Conservation (phyloP, 352 stramenopile species). For the Phytophthora pseudosyringae region DNA sequence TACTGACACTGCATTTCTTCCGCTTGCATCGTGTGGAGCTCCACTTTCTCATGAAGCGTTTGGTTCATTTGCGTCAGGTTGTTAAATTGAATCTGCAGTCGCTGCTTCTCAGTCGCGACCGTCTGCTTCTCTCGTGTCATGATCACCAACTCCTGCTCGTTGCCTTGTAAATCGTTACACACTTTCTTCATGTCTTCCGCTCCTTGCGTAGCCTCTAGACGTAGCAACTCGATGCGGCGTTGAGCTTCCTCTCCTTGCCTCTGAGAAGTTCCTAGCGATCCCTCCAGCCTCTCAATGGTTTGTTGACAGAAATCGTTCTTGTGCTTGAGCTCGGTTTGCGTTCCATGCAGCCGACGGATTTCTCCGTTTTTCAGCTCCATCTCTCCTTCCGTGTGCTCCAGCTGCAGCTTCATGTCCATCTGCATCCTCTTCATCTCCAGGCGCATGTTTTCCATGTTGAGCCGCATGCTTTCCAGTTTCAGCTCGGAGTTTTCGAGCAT, state of each 20-base stretch:
- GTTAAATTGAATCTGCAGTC: slow-evolving; percentile 58
- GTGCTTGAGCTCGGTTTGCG: slow-evolving; percentile 59
- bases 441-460: slow-evolving; percentile 62
- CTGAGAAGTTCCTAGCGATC: slow-evolving; percentile 36
- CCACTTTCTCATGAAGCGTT: slow-evolving; percentile 43
- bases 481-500: slow-evolving; percentile 69
- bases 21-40: slow-evolving; percentile 44
- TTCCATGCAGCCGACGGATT: slow-evolving; percentile 57
- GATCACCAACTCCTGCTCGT: slow-evolving; percentile 45
- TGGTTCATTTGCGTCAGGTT: slow-evolving; percentile 41
- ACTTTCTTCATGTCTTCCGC: slow-evolving; percentile 42
- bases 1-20: slow-evolving; percentile 55
- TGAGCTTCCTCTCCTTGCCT: slow-evolving; percentile 58
- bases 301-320: slow-evolving; percentile 65
- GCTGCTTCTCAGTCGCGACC: slow-evolving; percentile 44
- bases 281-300: slow-evolving; percentile 56
- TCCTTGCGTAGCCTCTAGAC: slow-evolving; percentile 51
- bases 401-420: slow-evolving; percentile 78
- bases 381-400: slow-evolving; percentile 66
- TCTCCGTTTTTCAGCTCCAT: slow-evolving; percentile 81
- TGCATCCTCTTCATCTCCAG: slow-evolving; percentile 77
- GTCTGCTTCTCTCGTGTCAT: slow-evolving; percentile 44
- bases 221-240: slow-evolving; percentile 58
- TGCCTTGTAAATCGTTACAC: slow-evolving; percentile 42
- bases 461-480: slow-evolving; percentile 68